Evolutionary conservation across 1,139 yeast genomes (phyloP), one percentile per base, ranked within the genome.

Genomic region (Candida dubliniensis): DNA sequence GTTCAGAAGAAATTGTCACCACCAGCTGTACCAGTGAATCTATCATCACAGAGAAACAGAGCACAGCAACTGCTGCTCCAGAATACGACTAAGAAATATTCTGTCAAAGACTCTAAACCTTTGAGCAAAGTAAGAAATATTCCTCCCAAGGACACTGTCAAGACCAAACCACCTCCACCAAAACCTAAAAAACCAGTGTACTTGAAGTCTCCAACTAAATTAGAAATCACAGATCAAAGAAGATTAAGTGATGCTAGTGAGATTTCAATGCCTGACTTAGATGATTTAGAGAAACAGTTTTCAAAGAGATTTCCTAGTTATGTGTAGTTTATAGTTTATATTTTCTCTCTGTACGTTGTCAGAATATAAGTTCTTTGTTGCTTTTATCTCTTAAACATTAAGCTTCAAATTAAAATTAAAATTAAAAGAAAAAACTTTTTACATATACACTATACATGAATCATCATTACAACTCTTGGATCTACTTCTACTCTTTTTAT

Each of bases 111-210:
- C 14, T 12, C 41, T 26, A 31, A 35, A 39, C 18, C 41, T 29
- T 26, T 40, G 29, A 29, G 15, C n/a, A 18, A 41, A 35, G 34
- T 32, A 10, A 42, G 34, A 33, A 35, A 29, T 25, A 12, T 18
- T 9, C 11, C 15, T 9, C 36, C 23, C n/a, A 30, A 25, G 9
- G 12, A 25, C 6, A 23, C 31, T 7, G 5, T 31, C 15, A 33
- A 41, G 23, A 26, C 38, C 13, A 74, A 73, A 52, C 70, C 70
- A 30, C 78, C 82, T 4, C 86, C 86, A 9, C 84, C 86, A 11
- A 78, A 77, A 49, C 87, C 87, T 2, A 71, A 67, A 49, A 82
- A 83, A 51, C 89, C 90, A 2, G 57, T 58, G 3, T 77, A 79
- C 56, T 66, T 83, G 49, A 77, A 77, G 54, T 61, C 74, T 1